Evolutionary conservation across 139 green algal genomes (phyloP).

Genomic region (Picocystis salinarum): DNA sequence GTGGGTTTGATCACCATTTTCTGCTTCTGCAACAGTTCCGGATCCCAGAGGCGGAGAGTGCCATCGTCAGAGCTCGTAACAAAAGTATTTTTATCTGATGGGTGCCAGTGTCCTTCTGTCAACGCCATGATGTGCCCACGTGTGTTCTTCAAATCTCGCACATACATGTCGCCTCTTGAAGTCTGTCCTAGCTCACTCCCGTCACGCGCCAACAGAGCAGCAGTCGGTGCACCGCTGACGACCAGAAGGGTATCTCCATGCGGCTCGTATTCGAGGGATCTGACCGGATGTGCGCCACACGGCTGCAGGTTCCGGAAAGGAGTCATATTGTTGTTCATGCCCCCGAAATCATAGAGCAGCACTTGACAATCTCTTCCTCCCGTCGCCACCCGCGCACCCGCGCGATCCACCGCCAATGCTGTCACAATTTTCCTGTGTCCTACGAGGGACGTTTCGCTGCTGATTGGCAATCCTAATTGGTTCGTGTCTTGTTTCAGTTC

Average conservation of each 20-base stretch:
- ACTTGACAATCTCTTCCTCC: conserved; percentile 62
- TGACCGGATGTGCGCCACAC: conserved; percentile 56
- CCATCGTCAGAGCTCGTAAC: conserved; percentile 74
- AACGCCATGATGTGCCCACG: conserved; percentile 70
- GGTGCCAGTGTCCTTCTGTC: conserved; percentile 67
- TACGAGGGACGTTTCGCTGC: no score
- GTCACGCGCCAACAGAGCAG: conserved; percentile 52
- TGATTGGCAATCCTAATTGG: no score
- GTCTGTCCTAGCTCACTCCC: conserved; percentile 51
- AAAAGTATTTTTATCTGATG: conserved; percentile 48
- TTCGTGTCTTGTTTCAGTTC: no score
- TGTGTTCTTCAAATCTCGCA: conserved; percentile 74
- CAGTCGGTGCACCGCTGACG: neutral
- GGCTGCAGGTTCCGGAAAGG: conserved; percentile 53
- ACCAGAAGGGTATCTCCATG: neutral
- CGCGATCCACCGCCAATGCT: conserved; percentile 53
- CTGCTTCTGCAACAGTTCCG: conserved; percentile 44
- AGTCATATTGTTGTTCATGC: conserved; percentile 67
- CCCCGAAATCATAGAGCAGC: conserved; percentile 43
- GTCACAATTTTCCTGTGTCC: conserved; percentile 44
- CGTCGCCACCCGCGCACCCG: conserved; percentile 43
- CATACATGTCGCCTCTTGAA: conserved; percentile 88
- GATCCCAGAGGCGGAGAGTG: conserved; percentile 73
- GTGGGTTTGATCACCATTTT: conserved; percentile 77
- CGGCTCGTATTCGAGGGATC: conserved; percentile 4